phyloP scores from a whole-genome alignment of 2,329 filamentous ascomycete species.

The Monosporascus sp. region DNA sequence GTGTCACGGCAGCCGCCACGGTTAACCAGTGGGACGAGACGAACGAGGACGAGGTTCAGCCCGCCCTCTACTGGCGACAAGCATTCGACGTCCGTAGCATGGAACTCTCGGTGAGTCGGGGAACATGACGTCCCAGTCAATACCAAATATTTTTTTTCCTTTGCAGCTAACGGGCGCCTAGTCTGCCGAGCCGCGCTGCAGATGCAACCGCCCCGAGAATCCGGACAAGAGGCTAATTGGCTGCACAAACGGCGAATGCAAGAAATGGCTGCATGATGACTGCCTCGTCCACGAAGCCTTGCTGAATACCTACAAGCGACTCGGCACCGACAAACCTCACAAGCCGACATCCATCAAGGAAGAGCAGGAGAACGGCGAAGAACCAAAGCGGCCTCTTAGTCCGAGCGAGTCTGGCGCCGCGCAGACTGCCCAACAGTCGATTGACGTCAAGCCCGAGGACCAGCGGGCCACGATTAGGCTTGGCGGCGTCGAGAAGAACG shows the following conservation, averaged over 20 bases:
- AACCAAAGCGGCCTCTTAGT: constrained; percentile 41
- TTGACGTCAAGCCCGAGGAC: constrained; percentile 46
- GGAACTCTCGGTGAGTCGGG: constrained; percentile 51
- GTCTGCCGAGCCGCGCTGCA: constrained; percentile 52
- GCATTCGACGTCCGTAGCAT: constrained; percentile 53
- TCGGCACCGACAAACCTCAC: constrained; percentile 48
- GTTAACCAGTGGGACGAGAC: constrained; percentile 66
- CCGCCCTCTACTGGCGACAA: constrained; percentile 60
- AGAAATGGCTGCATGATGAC: constrained; percentile 58
- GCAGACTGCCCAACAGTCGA: constrained; percentile 44
- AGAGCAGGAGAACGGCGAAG: constrained; percentile 36
- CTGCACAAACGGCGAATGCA: constrained; percentile 50
- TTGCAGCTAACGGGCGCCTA: constrained; percentile 24
- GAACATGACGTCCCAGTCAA: not conserved
- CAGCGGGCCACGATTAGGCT: constrained; percentile 25
- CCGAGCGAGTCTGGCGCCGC: constrained; percentile 46
- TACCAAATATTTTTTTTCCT: not conserved
- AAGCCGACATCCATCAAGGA: constrained; percentile 30
- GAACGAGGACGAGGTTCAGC: constrained; percentile 58
- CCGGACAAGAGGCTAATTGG: constrained; percentile 56
- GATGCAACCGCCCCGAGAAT: constrained; percentile 55
- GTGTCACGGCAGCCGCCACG: constrained; percentile 56
- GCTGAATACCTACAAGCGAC: constrained; percentile 41
- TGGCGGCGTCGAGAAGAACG: constrained; percentile 24
- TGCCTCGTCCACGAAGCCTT: constrained; percentile 55